Conservation (phyloP, 805 yeast genomes). For the Wickerhamiella kurtzmanii region DNA sequence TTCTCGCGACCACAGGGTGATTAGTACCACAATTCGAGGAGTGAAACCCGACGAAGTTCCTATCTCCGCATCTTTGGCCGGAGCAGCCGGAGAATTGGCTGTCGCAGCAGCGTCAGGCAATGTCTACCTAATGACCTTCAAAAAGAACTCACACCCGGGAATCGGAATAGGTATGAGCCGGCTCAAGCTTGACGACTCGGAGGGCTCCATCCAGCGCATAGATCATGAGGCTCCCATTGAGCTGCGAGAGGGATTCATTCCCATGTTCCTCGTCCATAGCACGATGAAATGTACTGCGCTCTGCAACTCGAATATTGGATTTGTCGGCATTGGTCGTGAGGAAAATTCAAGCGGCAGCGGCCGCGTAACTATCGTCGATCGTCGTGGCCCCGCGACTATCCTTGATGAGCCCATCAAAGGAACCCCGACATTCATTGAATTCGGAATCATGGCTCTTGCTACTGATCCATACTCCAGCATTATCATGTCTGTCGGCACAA, state of each 20-base stretch:
- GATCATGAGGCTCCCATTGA: slow-evolving; percentile 38
- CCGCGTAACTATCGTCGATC: slow-evolving; percentile 58
- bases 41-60: slow-evolving; percentile 23
- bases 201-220: slow-evolving; percentile 30
- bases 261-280: slow-evolving; percentile 34
- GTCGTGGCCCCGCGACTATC: slow-evolving; percentile 59
- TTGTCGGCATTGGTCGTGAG: slow-evolving; percentile 65
- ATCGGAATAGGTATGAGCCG: slow-evolving; percentile 2
- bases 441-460: slow-evolving; percentile 56
- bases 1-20: slow-evolving; percentile 40
- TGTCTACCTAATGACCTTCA: slow-evolving; percentile 61
- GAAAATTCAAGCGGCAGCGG: slow-evolving; percentile 36
- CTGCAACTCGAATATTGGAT: slow-evolving; percentile 62
- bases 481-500: slow-evolving; percentile 61
- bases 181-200: slow-evolving; percentile 10
- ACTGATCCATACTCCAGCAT: slow-evolving; percentile 63
- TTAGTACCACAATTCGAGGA: slow-evolving; percentile 39
- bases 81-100: slow-evolving; percentile 62
- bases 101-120: slow-evolving; percentile 59
- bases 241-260: slow-evolving; percentile 49
- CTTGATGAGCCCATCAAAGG: slow-evolving; percentile 25
- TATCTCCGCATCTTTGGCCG: slow-evolving; percentile 54
- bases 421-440: slow-evolving; percentile 48
- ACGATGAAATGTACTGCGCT: slow-evolving; percentile 45
- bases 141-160: slow-evolving; percentile 30